Base-by-base conservation (phyloP, 2,329 filamentous ascomycete genomes). In the Periconia sp. region DNA sequence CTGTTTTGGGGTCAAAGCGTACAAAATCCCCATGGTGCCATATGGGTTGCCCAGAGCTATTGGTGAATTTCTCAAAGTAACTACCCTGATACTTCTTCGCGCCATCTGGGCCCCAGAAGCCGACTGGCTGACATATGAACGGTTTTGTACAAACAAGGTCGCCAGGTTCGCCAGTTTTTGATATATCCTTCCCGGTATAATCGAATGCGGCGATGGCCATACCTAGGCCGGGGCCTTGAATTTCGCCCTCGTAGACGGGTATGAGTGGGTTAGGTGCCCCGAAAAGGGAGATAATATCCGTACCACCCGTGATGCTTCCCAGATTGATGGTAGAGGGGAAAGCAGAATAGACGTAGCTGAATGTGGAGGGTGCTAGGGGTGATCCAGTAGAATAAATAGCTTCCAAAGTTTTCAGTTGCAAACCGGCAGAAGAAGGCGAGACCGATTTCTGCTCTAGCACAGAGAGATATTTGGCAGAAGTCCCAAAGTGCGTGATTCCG, bases 1-100 rank as follows among this genome's bases (percentile, higher is more conserved):
- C 87, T 0, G 90, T 94, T 15, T 76, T 67, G 0, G 85, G 82
- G 62, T 92, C 88, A 67, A 89, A 78, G 19, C 83, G 79, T 33
- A 97, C 85, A 69, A 97, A 97, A 74, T 99, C 94, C 30, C 93
- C 93, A 68, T 99, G 93, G 69, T 96, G 92, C 94, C 94, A 97
- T 14, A 91, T 81, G 1, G 77, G 69, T n/a, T 69, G 56, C 1
- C 58, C 58, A 5, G 61, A 52, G 7, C 58, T 54, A 1, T 79
- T 77, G 0, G 81, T 77, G 70, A 96, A 97, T 7, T 86, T 84
- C 57, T 94, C 90, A 66, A 99, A 99, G 74, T 99, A 99, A 52
- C 88, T 90, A 30, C 84, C 83, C 45, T 81, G 80, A 75, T 97
- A 97, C 72, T 92, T 92, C n/a, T 79, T 81, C 40, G 86, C 82